These are phyloP conservation scores for Ambrosia trifida DNA, from an alignment of 129 eudicot species.

Conservation along the genomic window DNA sequence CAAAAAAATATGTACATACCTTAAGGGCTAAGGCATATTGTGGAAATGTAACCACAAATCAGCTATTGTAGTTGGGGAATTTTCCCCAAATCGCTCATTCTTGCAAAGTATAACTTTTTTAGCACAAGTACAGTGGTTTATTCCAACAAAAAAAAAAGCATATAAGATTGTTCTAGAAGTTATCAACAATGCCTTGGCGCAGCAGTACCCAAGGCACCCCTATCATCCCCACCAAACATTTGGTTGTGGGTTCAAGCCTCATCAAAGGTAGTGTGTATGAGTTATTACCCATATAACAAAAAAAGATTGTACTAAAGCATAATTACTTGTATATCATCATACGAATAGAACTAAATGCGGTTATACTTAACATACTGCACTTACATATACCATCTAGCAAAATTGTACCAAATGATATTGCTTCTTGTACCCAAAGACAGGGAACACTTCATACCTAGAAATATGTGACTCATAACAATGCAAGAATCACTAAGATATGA, in stretches of 20 bases:
- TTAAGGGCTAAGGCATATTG: not conserved
- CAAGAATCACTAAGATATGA: not conserved
- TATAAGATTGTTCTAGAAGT: not conserved
- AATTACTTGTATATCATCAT: constrained; percentile 7
- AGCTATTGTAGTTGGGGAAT: not conserved
- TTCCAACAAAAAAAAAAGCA: not conserved
- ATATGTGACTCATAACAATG: not conserved
- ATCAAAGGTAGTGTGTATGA: not conserved
- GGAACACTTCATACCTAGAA: not conserved
- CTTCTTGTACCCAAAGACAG: not conserved
- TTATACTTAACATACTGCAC: not conserved
- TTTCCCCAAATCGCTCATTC: not conserved
- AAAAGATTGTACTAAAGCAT: not conserved
- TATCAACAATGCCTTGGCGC: not conserved
- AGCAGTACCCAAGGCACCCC: not conserved
- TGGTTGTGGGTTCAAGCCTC: constrained; percentile 4
- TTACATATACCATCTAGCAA: not conserved
- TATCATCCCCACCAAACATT: not conserved
- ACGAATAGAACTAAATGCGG: not conserved
- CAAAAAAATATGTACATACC: not conserved
- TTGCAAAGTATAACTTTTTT: not conserved
- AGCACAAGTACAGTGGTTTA: not conserved
- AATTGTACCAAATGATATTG: constrained; percentile 1
- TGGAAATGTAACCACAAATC: not conserved
- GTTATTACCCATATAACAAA: not conserved